Base-by-base conservation (phyloP, 2,329 filamentous ascomycete species). In the Neonectria ditissima region DNA sequence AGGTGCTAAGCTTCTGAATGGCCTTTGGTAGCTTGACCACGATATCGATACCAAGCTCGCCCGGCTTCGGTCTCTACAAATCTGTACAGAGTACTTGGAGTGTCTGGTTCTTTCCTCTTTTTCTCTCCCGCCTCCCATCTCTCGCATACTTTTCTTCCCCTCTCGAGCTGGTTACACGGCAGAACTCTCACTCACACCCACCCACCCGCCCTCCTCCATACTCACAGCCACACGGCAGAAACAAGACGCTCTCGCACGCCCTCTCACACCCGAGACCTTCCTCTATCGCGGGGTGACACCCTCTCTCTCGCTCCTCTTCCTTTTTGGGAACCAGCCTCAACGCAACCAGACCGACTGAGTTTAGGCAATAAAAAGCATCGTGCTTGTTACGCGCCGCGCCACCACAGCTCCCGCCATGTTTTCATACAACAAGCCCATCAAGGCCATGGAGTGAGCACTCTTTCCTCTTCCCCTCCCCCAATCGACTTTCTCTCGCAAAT, bases 391-490 rank as follows among this genome's bases (percentile, higher is more conserved):
- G 28, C 63, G 51, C 58, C 54, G 55, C 54, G 51, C 58, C 55
- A 58, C 54, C 48, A 41, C 56, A 60, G 59, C 54, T 26, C 44
- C 39, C 69, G 67, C 59, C 68, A 78, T 78, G 75, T 79, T 77
- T 66, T 73, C 72, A 43, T 78, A 77, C 69, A 76, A 79, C 58
- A 79, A 79, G 62, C 75, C 76, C 68, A 78, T 80, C 63, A 76
- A 71, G 72, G 72, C 73, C 69, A 75, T 80, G 76, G 76, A 79
- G 78, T 80, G 70, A 75, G 78, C 74, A 48, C 43, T 45, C 30
- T 34, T 48, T 60, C 28, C 32, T 39, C 54, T 16, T 51, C 58
- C 34, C 58, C 50, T 63, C 59, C 50, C 64, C 50, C 44, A 18
- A 59, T 60, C 51, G 53, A 43, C 56, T 24, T 64, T 43, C 41